phyloP scores from a whole-genome alignment of 139 green algal genomes.

The Eudorina sp. region DNA sequence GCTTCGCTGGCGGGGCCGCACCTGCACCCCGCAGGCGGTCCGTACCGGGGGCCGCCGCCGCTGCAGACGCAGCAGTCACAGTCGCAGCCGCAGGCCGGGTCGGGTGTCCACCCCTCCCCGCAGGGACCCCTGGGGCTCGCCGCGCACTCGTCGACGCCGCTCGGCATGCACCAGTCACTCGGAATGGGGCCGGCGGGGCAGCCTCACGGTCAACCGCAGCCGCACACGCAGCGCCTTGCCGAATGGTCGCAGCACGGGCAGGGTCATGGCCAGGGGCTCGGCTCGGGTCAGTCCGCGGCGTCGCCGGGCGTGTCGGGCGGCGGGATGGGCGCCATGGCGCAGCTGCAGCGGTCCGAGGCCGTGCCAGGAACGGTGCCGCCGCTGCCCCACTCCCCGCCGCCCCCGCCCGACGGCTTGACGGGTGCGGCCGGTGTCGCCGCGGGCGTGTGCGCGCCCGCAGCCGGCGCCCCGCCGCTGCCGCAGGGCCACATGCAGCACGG shows the following conservation, averaged over 20 bases:
- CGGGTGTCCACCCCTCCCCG: too few species aligned
- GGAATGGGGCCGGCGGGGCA: background rate
- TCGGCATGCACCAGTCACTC: background rate
- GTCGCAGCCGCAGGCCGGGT: constrained; percentile 14
- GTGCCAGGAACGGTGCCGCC: background rate
- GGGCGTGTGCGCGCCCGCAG: background rate
- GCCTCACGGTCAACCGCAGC: background rate
- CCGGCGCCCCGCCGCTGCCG: background rate
- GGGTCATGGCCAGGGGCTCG: background rate
- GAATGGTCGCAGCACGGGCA: constrained; percentile 5
- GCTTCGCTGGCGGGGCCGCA: background rate
- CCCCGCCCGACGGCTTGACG: background rate
- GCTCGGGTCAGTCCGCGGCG: background rate
- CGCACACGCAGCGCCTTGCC: background rate
- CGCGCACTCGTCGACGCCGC: background rate
- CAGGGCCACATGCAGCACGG: background rate
- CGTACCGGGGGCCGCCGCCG: background rate
- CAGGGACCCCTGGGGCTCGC: background rate
- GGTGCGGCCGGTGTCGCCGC: background rate
- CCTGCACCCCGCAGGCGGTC: background rate
- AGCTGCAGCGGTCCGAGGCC: constrained; percentile 21
- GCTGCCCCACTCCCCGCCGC: background rate
- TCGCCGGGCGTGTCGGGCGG: background rate
- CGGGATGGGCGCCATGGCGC: background rate
- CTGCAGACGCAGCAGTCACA: background rate